Conservation (phyloP, 495 filamentous ascomycete species). For the Xylaria nigripes region DNA sequence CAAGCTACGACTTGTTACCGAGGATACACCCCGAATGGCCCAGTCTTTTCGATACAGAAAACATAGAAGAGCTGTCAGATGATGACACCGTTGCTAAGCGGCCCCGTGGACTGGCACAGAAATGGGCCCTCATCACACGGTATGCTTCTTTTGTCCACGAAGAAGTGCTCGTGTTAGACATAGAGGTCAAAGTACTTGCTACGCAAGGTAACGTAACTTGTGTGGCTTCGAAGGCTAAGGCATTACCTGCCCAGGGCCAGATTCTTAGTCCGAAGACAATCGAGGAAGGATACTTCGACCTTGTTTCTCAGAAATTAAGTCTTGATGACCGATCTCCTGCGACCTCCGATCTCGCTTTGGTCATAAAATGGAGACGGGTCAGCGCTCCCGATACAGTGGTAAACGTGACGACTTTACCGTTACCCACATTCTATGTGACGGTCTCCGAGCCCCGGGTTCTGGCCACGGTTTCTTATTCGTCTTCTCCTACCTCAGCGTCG, state of each 20-base stretch:
- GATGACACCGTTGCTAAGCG: slow-evolving; percentile 6
- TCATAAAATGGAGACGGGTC: slow-evolving; percentile 65
- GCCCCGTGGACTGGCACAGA: slow-evolving; percentile 61
- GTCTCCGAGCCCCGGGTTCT: slow-evolving; percentile 83
- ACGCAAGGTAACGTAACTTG: slow-evolving; percentile 44
- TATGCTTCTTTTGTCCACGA: slow-evolving; percentile 70
- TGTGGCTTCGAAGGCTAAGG: slow-evolving; percentile 24
- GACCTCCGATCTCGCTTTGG: slow-evolving; percentile 63
- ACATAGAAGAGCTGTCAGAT: slow-evolving; percentile 24
- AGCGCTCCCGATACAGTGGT: slow-evolving; percentile 24
- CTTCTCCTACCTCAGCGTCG: slow-evolving; percentile 11
- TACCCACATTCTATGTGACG: slow-evolving; percentile 71
- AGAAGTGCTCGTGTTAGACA: slow-evolving; percentile 55
- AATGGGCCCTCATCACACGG: slow-evolving; percentile 65
- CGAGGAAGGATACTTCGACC: slow-evolving; percentile 58
- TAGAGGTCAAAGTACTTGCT: slow-evolving; percentile 49
- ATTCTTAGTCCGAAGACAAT: slow-evolving; percentile 55
- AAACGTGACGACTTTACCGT: slow-evolving; percentile 54
- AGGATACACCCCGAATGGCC: slow-evolving; percentile 78
- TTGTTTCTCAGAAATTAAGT: slow-evolving; percentile 61
- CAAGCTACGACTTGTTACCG: slow-evolving; percentile 75
- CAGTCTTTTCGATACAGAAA: slow-evolving; percentile 59
- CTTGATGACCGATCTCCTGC: slow-evolving; percentile 72
- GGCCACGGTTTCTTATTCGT: slow-evolving; percentile 48
- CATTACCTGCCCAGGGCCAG: slow-evolving; percentile 21